Evolutionary conservation across 2,329 filamentous ascomycete genomes (phyloP).

Genomic region (Albifimbria verrucaria): DNA sequence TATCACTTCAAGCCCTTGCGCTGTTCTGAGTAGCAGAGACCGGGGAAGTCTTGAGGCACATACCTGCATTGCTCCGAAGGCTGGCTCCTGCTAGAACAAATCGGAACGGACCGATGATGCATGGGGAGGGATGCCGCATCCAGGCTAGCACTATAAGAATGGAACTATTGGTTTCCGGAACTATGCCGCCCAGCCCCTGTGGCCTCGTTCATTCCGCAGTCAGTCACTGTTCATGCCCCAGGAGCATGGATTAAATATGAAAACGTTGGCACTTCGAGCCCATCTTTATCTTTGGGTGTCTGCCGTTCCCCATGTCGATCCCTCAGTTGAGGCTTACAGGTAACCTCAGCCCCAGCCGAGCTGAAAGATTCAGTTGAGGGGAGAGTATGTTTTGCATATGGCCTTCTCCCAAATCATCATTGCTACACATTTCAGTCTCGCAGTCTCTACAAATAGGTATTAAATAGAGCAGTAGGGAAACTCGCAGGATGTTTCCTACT

Average conservation of each 20-base stretch:
- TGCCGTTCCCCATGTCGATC: background rate
- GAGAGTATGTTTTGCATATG: background rate
- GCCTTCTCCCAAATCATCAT: background rate
- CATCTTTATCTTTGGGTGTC: background rate
- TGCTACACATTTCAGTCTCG: background rate
- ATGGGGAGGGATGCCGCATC: background rate
- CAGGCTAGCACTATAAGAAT: background rate
- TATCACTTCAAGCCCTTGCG: too few species aligned
- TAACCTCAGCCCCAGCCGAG: background rate
- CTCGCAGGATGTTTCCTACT: background rate
- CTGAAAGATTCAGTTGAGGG: background rate
- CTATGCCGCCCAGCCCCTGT: background rate
- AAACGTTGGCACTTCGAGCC: background rate
- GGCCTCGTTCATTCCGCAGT: background rate
- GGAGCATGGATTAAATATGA: background rate
- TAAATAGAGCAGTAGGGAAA: background rate
- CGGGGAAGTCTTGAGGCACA: too few species aligned
- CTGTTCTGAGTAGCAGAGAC: too few species aligned
- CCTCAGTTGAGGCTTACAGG: background rate
- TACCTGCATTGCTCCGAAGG: too few species aligned
- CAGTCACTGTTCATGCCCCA: background rate
- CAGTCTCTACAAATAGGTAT: background rate
- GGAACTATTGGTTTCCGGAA: background rate
- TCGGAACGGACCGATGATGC: background rate
- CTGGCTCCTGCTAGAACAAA: background rate